Conservation (phyloP, 2,329 filamentous ascomycete species). For the Thielaviopsis ethacetica region DNA sequence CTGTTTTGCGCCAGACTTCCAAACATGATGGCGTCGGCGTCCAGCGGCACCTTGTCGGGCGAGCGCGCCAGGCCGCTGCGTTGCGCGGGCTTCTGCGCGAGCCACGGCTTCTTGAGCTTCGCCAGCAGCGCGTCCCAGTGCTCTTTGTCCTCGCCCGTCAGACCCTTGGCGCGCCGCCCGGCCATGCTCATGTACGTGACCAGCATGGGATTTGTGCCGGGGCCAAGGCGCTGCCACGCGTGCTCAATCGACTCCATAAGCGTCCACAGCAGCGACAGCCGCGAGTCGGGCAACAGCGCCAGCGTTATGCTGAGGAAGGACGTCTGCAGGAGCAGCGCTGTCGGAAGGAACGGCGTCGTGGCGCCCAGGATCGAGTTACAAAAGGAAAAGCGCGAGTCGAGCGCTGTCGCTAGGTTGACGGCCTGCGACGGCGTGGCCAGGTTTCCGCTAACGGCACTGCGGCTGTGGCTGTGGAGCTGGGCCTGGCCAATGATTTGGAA, state of each 20-base stretch:
- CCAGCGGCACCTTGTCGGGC: neutral
- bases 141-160: conserved; percentile 20
- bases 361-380: conserved; percentile 24
- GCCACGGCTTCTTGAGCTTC: conserved; percentile 14
- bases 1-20: neutral
- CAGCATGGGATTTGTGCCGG: conserved; percentile 21
- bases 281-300: conserved; percentile 18
- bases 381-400: conserved; percentile 22
- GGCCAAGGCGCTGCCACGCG: conserved; percentile 17
- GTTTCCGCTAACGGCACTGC: conserved; percentile 11
- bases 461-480: conserved; percentile 9
- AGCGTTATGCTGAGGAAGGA: conserved; percentile 24
- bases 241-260: conserved; percentile 22
- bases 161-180: conserved; percentile 17
- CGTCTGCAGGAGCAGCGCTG: conserved; percentile 22
- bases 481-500: conserved; percentile 20
- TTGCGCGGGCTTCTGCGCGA: neutral
- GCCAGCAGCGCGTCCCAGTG: conserved; percentile 19
- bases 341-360: conserved; percentile 20
- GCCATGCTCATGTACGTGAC: conserved; percentile 22
- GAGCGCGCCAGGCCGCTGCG: neutral
- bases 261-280: conserved; percentile 22
- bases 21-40: neutral
- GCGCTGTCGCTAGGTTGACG: conserved; percentile 17
- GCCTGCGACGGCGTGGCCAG: conserved; percentile 13